Evolutionary conservation across 1,284 basidiomycete species (phyloP), one percentile per base, ranked within the genome.

Genomic region (Ceraceosorus guamensis): DNA sequence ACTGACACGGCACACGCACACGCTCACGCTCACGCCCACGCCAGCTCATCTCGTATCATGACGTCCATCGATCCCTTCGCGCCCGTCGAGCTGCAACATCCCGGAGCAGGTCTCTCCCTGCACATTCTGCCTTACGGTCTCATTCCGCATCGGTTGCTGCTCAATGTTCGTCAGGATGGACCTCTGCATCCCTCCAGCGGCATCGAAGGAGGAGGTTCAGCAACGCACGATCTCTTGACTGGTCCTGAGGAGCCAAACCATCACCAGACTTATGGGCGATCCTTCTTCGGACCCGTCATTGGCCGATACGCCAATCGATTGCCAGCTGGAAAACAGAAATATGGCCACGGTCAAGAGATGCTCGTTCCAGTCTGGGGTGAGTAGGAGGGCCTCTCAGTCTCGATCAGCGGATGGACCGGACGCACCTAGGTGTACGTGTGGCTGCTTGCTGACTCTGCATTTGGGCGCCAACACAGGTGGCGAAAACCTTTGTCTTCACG

Each of bases 281-380:
- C 50, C 16, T 74, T 74, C 57, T 66, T 67, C 50, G 71, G 71
- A 31, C 67, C 68, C 18, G 55, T 74, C 55, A 60, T 74, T 30
- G 71, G 71, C 5, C 65, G 70, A 14, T 74, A 65, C 37, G 70
- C 67, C 34, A 74, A 74, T 50, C 65, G 71, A 14, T 60, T 74
- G n/a, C 68, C 65, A 3, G 65, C 65, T 0, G 71, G 71, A 37
- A 53, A 59, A 48, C 30, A 52, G 49, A 37, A 63, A 16, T 61
- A 56, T 59, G 53, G 46, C 34, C 30, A 56, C 57, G 37, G 57
- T 59, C 32, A 46, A 13, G n/a, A n/a, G n/a, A 41, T 16, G 3
- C 24, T 57, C 35, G 39, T 68, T 5, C 56, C 59, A 13, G 68
- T 68, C 46, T 70, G 61, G 53, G 56, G 67, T 58, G 56, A 55